A percentile compares a stretch with the other conserved stretches of the same genome.
phyloP scores from a whole-genome alignment of 768 basidiomycete genomes.

The Scleroderma bovista region DNA sequence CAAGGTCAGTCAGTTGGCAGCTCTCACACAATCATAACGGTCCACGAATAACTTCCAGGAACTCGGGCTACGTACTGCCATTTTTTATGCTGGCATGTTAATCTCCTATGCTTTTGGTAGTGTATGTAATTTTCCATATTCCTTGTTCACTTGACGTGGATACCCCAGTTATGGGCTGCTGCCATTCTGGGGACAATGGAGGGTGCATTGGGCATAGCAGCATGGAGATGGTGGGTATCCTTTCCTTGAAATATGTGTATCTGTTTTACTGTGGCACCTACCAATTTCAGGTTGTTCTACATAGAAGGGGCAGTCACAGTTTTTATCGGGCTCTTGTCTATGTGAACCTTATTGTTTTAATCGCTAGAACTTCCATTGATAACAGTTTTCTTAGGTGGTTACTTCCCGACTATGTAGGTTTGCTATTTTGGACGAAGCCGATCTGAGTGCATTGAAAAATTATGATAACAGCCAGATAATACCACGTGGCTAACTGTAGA shows the following conservation, averaged over 20 bases:
- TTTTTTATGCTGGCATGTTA: slow-evolving; percentile 54
- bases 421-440: background rate
- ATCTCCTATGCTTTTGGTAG: slow-evolving; percentile 66
- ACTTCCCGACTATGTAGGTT: slow-evolving; percentile 53
- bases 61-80: slow-evolving; percentile 57
- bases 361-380: background rate
- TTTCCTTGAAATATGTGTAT: background rate
- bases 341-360: slow-evolving; percentile 29
- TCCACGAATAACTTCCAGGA: slow-evolving; percentile 34
- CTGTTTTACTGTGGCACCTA: background rate
- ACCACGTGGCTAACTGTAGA: slow-evolving; percentile 50
- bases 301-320: slow-evolving; percentile 69
- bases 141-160: background rate
- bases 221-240: slow-evolving; percentile 60
- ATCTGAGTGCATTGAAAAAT: background rate
- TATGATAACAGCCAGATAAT: slow-evolving; percentile 46
- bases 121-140: slow-evolving; percentile 30
- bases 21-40: background rate
- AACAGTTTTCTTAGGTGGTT: slow-evolving; percentile 38
- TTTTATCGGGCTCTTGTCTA: slow-evolving; percentile 46
- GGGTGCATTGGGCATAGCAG: slow-evolving; percentile 56
- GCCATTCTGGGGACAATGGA: slow-evolving; percentile 69
- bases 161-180: slow-evolving; percentile 58
- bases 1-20: slow-evolving; percentile 18
- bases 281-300: slow-evolving; percentile 52